Conservation (phyloP, 2,329 filamentous ascomycete species). For the Xylariomycetidae sp. region DNA sequence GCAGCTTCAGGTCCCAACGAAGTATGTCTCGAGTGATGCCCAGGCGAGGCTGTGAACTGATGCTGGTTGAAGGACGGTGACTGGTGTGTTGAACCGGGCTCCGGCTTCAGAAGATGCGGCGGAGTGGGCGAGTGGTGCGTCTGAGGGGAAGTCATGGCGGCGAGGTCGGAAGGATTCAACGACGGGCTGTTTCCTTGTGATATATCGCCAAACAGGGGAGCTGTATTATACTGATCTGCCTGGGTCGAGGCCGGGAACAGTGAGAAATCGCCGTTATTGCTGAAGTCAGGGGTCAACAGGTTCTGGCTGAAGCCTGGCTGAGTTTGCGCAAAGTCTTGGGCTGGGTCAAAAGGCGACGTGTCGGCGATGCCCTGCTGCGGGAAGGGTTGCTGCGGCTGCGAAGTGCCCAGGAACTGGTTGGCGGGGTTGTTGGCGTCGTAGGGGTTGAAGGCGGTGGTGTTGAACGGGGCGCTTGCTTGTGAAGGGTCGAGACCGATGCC, state of each 20-base stretch:
- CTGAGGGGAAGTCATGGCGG: slow-evolving; percentile 49
- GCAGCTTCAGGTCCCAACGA: slow-evolving; percentile 54
- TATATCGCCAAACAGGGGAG: slow-evolving; percentile 52
- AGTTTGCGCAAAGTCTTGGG: slow-evolving; percentile 31
- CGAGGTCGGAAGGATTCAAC: slow-evolving; percentile 41
- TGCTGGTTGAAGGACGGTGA: slow-evolving; percentile 52
- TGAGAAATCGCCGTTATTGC: slow-evolving; percentile 51
- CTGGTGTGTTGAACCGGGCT: slow-evolving; percentile 46
- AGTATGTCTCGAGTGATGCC: slow-evolving; percentile 47
- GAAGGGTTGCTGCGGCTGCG: slow-evolving; percentile 40
- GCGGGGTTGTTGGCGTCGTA: slow-evolving; percentile 30
- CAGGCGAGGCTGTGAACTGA: slow-evolving; percentile 45
- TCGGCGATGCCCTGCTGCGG: slow-evolving; percentile 36
- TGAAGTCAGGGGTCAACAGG: slow-evolving; percentile 45
- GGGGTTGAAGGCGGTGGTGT: slow-evolving; percentile 38
- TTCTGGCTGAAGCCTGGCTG: slow-evolving; percentile 39
- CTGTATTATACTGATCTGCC: slow-evolving; percentile 52
- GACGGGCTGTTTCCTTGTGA: slow-evolving; percentile 32
- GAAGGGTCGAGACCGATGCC: slow-evolving; percentile 53
- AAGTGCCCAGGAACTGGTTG: slow-evolving; percentile 45
- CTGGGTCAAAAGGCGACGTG: slow-evolving; percentile 26
- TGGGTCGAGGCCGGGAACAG: slow-evolving; percentile 54
- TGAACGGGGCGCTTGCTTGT: slow-evolving; percentile 34
- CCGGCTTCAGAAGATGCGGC: slow-evolving; percentile 47
- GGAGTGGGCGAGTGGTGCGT: slow-evolving; percentile 51